phyloP scores from a whole-genome alignment of 768 basidiomycete species.

The Suillus alpinus region DNA sequence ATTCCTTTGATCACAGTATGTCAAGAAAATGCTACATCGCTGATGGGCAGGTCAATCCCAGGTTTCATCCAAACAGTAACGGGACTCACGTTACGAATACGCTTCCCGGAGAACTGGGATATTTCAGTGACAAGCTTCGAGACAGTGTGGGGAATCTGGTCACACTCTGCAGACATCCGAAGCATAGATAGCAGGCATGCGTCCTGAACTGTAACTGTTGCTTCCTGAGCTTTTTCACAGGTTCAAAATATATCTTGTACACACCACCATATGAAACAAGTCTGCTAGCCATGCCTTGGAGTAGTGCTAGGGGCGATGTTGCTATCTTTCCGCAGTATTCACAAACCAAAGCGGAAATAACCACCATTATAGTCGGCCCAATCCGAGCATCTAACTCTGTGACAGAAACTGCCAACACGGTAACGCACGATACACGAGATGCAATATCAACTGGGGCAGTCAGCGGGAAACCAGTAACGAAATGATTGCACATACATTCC shows the following conservation, averaged over 20 bases:
- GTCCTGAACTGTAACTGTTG: slow-evolving; percentile 58
- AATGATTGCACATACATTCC: slow-evolving; percentile 39
- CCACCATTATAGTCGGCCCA: slow-evolving; percentile 63
- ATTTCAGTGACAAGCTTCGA: slow-evolving; percentile 41
- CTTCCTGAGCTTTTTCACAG: slow-evolving; percentile 33
- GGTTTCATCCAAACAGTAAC: not conserved
- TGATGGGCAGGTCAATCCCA: slow-evolving; percentile 23
- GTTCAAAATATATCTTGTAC: slow-evolving; percentile 22
- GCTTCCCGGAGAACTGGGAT: slow-evolving; percentile 43
- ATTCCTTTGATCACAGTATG: slow-evolving; percentile 42
- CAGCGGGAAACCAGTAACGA: not conserved
- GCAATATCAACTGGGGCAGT: slow-evolving; percentile 32
- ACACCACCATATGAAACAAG: slow-evolving; percentile 43
- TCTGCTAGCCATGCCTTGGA: slow-evolving; percentile 43
- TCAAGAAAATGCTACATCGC: slow-evolving; percentile 72
- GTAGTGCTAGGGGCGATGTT: slow-evolving; percentile 46
- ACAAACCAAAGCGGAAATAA: slow-evolving; percentile 65
- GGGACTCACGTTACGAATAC: slow-evolving; percentile 54
- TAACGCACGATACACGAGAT: slow-evolving; percentile 44
- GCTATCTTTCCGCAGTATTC: slow-evolving; percentile 55
- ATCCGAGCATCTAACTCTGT: slow-evolving; percentile 34
- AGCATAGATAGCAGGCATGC: slow-evolving; percentile 71
- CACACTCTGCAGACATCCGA: slow-evolving; percentile 58
- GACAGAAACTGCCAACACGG: slow-evolving; percentile 44
- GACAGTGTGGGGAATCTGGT: slow-evolving; percentile 48